Conservation (phyloP, 768 basidiomycete genomes). For the Leccinum subgranulosum region DNA sequence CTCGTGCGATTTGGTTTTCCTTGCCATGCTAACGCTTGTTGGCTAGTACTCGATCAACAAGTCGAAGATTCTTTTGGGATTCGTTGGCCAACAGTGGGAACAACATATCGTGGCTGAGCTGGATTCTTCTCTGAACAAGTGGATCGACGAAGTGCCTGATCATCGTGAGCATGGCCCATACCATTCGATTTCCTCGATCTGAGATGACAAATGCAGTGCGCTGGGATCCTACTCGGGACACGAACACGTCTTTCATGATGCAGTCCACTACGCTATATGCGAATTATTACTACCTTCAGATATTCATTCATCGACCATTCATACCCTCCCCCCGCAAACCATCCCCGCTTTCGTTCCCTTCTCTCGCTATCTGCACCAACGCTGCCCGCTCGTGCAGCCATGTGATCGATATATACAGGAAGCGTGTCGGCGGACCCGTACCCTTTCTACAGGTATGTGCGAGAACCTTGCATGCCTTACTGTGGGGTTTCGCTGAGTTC, state of each 20-base stretch:
- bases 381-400: slow-evolving; percentile 75
- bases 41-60: slow-evolving; percentile 70
- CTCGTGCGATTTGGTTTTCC: neutral
- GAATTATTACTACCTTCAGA: slow-evolving; percentile 56
- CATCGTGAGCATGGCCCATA: slow-evolving; percentile 24
- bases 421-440: slow-evolving; percentile 26
- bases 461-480: neutral
- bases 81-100: slow-evolving; percentile 54
- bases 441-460: slow-evolving; percentile 31
- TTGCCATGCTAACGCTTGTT: neutral
- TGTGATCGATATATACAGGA: slow-evolving; percentile 58
- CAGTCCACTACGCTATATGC: slow-evolving; percentile 52
- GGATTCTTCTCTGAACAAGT: slow-evolving; percentile 69
- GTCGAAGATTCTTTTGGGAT: slow-evolving; percentile 50
- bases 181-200: neutral
- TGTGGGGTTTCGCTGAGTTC: neutral
- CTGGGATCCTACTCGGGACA: slow-evolving; percentile 43
- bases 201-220: slow-evolving; percentile 30
- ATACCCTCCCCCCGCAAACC: slow-evolving; percentile 63
- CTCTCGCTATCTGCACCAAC: slow-evolving; percentile 83
- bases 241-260: slow-evolving; percentile 36
- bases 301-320: slow-evolving; percentile 76
- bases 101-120: slow-evolving; percentile 66
- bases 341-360: slow-evolving; percentile 47
- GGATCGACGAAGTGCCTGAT: slow-evolving; percentile 67